Evolutionary conservation across 805 yeast genomes (phyloP).

Genomic region (Metschnikowia similis): DNA sequence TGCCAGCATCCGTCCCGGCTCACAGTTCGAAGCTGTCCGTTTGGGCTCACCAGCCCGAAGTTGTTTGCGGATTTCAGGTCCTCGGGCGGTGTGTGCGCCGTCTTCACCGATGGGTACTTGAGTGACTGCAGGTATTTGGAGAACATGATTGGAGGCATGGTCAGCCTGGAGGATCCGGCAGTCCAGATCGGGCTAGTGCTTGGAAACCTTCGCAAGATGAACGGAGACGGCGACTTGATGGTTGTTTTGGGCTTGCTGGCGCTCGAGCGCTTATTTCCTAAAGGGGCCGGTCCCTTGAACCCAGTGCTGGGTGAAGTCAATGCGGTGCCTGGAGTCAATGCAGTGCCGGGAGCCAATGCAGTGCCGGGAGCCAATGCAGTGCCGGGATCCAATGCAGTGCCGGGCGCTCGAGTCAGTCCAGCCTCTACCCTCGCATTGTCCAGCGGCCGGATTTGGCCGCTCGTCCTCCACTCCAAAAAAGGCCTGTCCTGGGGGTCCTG

Average conservation of each 20-base stretch:
- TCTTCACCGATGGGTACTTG: slow-evolving; percentile 20
- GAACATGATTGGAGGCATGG: slow-evolving; percentile 43
- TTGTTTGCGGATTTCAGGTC: slow-evolving; percentile 12
- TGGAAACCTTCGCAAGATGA: slow-evolving; percentile 33
- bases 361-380: no score
- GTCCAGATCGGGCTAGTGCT: slow-evolving; percentile 32
- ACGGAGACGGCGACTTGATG: slow-evolving; percentile 45
- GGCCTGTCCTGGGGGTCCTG: slow-evolving; percentile 40
- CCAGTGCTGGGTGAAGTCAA: no score
- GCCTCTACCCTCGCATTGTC: no score
- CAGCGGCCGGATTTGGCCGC: not conserved
- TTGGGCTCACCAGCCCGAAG: slow-evolving; percentile 10
- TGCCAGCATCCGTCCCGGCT: not conserved
- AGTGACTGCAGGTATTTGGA: slow-evolving; percentile 42
- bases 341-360: no score
- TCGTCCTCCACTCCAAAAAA: not conserved
- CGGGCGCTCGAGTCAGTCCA: not conserved
- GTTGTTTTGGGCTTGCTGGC: slow-evolving; percentile 14
- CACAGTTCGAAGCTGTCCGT: slow-evolving; percentile 10
- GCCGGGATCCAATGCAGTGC: no score
- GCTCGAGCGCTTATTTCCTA: not conserved
- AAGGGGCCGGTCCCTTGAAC: not conserved
- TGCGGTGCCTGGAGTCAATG: no score
- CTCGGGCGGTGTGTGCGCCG: slow-evolving; percentile 19
- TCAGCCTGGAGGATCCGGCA: not conserved